Conservation (phyloP, 1,284 basidiomycete genomes). For the Ganoderma sp. region DNA sequence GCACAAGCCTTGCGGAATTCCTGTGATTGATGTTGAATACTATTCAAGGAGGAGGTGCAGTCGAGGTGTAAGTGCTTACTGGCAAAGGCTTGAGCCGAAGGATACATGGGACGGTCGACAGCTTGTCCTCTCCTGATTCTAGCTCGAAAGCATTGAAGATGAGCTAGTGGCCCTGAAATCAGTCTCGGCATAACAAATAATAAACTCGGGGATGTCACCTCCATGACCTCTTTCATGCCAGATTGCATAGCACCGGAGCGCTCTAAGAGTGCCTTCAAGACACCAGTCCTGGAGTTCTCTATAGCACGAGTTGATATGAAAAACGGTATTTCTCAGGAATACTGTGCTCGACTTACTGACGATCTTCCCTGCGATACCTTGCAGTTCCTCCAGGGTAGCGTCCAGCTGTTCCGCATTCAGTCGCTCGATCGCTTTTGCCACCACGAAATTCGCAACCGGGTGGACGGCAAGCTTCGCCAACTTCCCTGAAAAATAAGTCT, state of each 20-base stretch:
- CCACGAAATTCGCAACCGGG: conserved; percentile 91
- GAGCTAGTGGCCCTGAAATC: conserved; percentile 48
- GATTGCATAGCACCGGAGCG: conserved; percentile 57
- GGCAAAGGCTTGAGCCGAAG: conserved; percentile 51
- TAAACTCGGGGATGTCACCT: conserved; percentile 47
- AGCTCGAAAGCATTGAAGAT: conserved; percentile 67
- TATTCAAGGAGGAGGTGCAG: neutral
- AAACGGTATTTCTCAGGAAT: conserved; percentile 29
- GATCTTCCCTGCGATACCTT: conserved; percentile 55
- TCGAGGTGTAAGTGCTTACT: conserved; percentile 1
- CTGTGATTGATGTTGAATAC: conserved; percentile 36
- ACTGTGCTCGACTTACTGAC: conserved; percentile 53
- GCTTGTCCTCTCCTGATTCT: conserved; percentile 44
- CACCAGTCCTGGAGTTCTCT: conserved; percentile 66
- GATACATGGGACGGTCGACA: conserved; percentile 53
- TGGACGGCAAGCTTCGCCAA: conserved; percentile 77
- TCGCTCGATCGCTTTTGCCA: conserved; percentile 77
- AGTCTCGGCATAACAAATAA: neutral
- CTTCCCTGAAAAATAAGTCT: conserved; percentile 76
- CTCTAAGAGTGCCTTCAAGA: conserved; percentile 77
- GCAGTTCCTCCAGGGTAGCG: conserved; percentile 64
- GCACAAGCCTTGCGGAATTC: conserved; percentile 42
- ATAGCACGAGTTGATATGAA: conserved; percentile 17
- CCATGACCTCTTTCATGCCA: conserved; percentile 49
- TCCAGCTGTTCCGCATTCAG: conserved; percentile 60